Conservation (phyloP, 1,284 basidiomycete species). For the Apiotrichum brassicae region DNA sequence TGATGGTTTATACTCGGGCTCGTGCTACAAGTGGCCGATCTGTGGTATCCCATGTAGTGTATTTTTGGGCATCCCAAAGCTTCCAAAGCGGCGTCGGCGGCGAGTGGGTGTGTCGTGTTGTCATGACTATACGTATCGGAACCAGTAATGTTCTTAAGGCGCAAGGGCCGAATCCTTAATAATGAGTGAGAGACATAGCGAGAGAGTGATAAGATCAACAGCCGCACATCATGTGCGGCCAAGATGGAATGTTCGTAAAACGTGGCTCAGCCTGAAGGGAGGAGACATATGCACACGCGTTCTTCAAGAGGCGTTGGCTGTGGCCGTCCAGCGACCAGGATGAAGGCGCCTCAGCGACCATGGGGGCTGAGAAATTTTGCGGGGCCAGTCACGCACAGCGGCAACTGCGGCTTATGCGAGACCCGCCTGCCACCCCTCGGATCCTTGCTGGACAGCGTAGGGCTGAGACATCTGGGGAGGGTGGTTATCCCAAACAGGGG, state of each 20-base stretch:
- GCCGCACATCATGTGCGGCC: too few relatives aligned
- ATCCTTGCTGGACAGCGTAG: slow-evolving; percentile 9
- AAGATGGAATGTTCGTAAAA: neutral
- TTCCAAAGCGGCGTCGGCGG: too few relatives aligned
- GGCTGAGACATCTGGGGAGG: slow-evolving; percentile 13
- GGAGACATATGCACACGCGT: too few relatives aligned
- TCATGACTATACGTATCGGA: neutral
- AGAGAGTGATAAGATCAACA: neutral
- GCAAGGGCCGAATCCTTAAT: neutral
- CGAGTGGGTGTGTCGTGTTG: neutral
- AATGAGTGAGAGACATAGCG: neutral
- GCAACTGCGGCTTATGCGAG: slow-evolving; percentile 3
- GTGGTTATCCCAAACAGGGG: slow-evolving; percentile 13
- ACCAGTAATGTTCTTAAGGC: neutral
- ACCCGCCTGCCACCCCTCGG: slow-evolving; percentile 18
- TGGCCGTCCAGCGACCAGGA: neutral
- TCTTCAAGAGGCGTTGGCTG: neutral
- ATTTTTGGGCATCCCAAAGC: too few relatives aligned
- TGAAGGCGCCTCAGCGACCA: neutral
- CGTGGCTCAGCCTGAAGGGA: too few relatives aligned
- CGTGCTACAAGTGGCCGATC: neutral
- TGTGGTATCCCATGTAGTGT: too few relatives aligned
- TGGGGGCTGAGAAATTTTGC: too few relatives aligned
- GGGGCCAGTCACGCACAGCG: neutral
- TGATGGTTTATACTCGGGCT: neutral